Conservation (phyloP, 768 basidiomycete species). For the Lentinula raphanica region DNA sequence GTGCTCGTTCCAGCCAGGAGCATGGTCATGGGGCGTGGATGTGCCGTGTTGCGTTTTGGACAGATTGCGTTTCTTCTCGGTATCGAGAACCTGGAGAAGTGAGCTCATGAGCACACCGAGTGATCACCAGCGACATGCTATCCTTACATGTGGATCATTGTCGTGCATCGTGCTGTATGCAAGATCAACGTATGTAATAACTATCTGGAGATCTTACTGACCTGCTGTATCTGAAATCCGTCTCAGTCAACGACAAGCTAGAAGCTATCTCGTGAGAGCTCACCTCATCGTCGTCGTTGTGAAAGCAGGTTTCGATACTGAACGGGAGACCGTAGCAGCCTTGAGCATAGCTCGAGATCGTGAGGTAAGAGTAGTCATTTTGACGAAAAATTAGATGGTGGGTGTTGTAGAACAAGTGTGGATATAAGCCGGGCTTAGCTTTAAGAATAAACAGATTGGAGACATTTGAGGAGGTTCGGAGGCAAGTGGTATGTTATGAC, state of each 20-base stretch:
- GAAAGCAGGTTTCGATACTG: not conserved
- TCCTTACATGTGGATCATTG: slow-evolving; percentile 2
- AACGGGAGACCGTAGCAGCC: not conserved
- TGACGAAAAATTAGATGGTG: not conserved
- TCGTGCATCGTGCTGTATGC: slow-evolving; percentile 5
- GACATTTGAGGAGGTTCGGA: not conserved
- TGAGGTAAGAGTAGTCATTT: not conserved
- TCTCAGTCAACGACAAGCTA: no score
- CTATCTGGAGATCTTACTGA: not conserved
- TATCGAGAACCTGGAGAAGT: not conserved
- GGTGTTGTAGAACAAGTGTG: not conserved
- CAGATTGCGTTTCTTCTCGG: slow-evolving; percentile 5
- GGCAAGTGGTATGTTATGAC: not conserved
- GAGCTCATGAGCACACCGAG: not conserved
- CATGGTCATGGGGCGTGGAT: slow-evolving; percentile 5
- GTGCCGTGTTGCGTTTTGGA: slow-evolving; percentile 2
- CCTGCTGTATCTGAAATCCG: not conserved
- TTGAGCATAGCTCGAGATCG: not conserved
- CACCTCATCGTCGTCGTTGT: not conserved
- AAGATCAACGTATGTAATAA: not conserved
- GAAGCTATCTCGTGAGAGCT: not conserved
- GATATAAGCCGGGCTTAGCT: not conserved
- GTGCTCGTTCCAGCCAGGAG: slow-evolving; percentile 6
- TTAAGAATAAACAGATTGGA: not conserved
- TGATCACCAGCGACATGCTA: not conserved